phyloP scores from a whole-genome alignment of 306 rosid genomes.

The Vachellia pachyceras region DNA sequence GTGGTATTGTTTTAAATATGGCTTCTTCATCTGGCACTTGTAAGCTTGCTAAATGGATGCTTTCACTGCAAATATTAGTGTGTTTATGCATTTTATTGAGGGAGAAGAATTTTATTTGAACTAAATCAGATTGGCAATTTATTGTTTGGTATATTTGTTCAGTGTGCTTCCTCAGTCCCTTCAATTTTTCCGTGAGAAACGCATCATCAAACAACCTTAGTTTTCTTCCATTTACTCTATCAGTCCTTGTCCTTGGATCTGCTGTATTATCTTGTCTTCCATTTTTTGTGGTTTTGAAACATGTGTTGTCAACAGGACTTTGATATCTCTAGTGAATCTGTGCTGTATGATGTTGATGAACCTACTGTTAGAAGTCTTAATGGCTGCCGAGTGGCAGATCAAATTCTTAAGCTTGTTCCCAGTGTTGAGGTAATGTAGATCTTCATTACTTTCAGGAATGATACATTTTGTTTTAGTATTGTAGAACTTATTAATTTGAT shows the following conservation, averaged over 20 bases:
- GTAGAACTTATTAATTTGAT: conserved; percentile 41
- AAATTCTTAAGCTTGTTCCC: conserved; percentile 96
- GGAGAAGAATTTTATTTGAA: conserved; percentile 22
- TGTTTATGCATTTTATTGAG: conserved; percentile 30
- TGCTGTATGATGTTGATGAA: conserved; percentile 78
- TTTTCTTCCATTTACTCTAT: conserved; percentile 18
- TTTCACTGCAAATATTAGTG: conserved; percentile 21
- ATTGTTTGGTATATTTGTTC: not conserved
- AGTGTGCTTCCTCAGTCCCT: conserved; percentile 4
- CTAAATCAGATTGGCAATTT: conserved; percentile 3
- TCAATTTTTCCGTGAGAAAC: conserved; percentile 4
- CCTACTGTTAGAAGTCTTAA: conserved; percentile 95
- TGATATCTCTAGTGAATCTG: conserved; percentile 79
- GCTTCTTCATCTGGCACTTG: conserved; percentile 5
- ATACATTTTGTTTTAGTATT: conserved; percentile 29
- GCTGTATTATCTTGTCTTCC: conserved; percentile 19
- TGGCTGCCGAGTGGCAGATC: conserved; percentile 99
- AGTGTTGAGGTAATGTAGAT: conserved; percentile 71
- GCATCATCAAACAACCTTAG: not conserved
- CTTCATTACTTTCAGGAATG: conserved; percentile 30
- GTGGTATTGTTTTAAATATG: conserved; percentile 16
- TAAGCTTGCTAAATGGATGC: conserved; percentile 28
- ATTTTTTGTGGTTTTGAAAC: conserved; percentile 39
- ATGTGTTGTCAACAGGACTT: conserved; percentile 65
- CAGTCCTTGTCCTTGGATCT: conserved; percentile 12